These are phyloP conservation scores for Acrasis kona DNA, from an alignment of 78 protist species.

Conservation along the genomic window DNA sequence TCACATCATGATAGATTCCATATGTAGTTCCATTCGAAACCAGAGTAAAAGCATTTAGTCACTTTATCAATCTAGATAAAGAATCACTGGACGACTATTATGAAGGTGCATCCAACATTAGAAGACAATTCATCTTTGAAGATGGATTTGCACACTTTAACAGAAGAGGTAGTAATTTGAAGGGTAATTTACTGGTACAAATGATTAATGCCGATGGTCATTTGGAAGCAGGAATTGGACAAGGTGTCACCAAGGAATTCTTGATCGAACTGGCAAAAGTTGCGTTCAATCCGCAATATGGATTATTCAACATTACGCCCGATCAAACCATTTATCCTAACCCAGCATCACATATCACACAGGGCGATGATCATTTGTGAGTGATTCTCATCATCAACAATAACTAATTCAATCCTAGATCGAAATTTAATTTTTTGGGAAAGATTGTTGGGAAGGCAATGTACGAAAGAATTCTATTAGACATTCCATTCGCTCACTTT, in stretches of 20 bases:
- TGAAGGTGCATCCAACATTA: background rate
- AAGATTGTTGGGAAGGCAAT: constrained; percentile 43
- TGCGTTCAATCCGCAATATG: constrained; percentile 24
- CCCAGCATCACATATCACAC: constrained; percentile 24
- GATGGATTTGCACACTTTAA: background rate
- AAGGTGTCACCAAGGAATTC: constrained; percentile 44
- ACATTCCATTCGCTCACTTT: constrained; percentile 30
- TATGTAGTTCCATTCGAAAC: constrained; percentile 31
- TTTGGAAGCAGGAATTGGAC: constrained; percentile 44
- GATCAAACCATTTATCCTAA: constrained; percentile 9
- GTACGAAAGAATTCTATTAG: constrained; percentile 41
- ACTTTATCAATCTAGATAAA: background rate
- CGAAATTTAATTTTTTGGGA: constrained; percentile 21
- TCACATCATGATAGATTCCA: too few species aligned
- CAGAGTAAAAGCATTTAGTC: constrained; percentile 19
- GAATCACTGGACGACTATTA: background rate
- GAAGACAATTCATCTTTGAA: constrained; percentile 9
- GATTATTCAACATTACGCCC: constrained; percentile 29
- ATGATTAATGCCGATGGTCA: constrained; percentile 5
- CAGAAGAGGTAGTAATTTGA: background rate
- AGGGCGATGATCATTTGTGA: background rate
- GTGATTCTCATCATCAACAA: background rate
- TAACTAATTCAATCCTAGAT: too few species aligned
- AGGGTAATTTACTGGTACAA: background rate
- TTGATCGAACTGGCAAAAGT: background rate